A percentile compares a stretch with the other conserved stretches of the same genome.
Evolutionary conservation across 208 protist species (phyloP).

Genomic region (Wallacemonas sp.): DNA sequence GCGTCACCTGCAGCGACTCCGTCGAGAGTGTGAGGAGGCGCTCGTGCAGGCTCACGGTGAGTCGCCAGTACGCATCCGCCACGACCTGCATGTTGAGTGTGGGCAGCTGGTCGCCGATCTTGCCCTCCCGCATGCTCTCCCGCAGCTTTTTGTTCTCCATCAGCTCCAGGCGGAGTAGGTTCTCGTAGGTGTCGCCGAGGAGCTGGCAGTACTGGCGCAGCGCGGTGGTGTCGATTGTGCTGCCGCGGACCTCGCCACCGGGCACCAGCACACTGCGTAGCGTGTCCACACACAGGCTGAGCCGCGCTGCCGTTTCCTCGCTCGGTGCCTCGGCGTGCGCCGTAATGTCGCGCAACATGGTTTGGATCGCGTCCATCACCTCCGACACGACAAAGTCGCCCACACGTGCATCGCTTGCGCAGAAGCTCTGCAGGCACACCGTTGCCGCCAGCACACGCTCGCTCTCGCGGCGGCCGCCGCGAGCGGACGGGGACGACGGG

Average conservation of each 20-base stretch:
- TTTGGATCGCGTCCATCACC: constrained; percentile 66
- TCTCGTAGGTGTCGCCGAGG: constrained; percentile 77
- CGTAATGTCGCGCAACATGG: constrained; percentile 20
- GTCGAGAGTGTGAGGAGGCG: constrained; percentile 54
- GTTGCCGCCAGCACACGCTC: constrained; percentile 39
- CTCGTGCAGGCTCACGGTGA: constrained; percentile 59
- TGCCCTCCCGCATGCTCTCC: neutral
- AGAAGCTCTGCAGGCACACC: constrained; percentile 71
- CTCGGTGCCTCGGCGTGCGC: neutral
- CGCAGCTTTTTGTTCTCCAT: constrained; percentile 2
- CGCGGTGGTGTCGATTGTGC: constrained; percentile 19
- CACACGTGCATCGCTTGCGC: constrained; percentile 55
- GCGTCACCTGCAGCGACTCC: constrained; percentile 36
- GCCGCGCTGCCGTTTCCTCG: constrained; percentile 18
- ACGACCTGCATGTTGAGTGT: constrained; percentile 50
- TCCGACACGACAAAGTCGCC: constrained; percentile 72
- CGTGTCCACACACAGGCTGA: constrained; percentile 61
- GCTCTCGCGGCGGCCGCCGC: constrained; percentile 8
- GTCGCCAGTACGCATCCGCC: constrained; percentile 43
- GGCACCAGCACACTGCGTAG: constrained; percentile 62
- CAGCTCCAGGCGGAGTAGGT: constrained; percentile 44
- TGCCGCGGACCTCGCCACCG: neutral
- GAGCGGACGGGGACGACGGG: too few species aligned
- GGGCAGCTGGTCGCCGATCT: constrained; percentile 15
- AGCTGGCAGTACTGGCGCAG: constrained; percentile 62